phyloP scores from a whole-genome alignment of 345 rosid genomes.

The Aegle marmelos region DNA sequence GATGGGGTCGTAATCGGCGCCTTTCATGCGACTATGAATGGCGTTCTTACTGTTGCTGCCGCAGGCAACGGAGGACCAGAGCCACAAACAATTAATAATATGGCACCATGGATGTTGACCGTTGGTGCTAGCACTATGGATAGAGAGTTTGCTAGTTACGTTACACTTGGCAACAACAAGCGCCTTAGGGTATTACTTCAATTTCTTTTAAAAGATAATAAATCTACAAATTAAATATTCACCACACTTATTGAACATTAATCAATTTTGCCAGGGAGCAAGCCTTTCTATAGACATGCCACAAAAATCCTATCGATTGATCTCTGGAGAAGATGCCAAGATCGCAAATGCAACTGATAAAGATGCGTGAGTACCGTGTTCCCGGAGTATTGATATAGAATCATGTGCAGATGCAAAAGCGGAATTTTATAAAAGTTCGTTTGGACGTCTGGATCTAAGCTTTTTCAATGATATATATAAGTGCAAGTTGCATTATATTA shows the following conservation, averaged over 20 bases:
- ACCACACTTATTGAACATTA: no score
- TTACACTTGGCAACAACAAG: conserved; percentile 12
- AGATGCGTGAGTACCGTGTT: conserved; percentile 45
- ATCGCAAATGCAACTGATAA: conserved; percentile 21
- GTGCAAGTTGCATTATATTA: no score
- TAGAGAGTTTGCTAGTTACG: conserved; percentile 17
- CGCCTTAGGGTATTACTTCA: conserved; percentile 19
- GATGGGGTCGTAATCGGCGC: conserved; percentile 40
- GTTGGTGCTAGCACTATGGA: conserved; percentile 48
- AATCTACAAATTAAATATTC: no score
- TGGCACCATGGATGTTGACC: conserved; percentile 45
- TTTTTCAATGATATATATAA: no score
- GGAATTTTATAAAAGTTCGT: no score
- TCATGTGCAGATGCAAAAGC: no score
- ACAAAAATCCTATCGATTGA: conserved; percentile 44
- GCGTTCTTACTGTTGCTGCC: conserved; percentile 33
- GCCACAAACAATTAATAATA: conserved; percentile 21
- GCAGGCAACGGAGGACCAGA: conserved; percentile 40
- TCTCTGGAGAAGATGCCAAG: conserved; percentile 47
- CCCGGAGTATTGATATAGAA: neutral
- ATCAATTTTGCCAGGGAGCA: conserved; percentile 43
- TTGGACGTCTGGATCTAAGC: no score
- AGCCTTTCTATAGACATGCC: conserved; percentile 47
- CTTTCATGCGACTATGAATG: conserved; percentile 39
- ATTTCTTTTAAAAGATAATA: neutral